Conservation (phyloP, 495 filamentous ascomycete genomes). For the Letharia columbiana region DNA sequence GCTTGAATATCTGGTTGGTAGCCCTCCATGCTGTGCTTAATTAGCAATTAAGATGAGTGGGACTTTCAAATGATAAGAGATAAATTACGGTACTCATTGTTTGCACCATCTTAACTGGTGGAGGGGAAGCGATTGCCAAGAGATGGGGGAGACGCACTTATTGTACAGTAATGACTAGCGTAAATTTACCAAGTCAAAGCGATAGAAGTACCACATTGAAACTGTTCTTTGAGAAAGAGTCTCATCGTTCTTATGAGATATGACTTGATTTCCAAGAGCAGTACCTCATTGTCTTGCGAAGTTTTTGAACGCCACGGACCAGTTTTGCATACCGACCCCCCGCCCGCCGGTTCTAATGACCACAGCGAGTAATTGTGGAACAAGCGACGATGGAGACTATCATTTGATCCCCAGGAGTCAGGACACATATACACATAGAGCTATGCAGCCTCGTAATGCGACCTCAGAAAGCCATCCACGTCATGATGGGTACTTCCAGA, state of each 20-base stretch:
- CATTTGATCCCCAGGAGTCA: background rate
- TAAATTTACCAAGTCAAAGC: background rate
- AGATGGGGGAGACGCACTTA: background rate
- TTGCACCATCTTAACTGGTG: background rate
- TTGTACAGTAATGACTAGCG: background rate
- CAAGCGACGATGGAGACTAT: background rate
- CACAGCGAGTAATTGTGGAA: background rate
- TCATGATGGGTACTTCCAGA: constrained; percentile 8
- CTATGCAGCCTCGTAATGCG: constrained; percentile 1
- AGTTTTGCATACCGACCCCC: background rate
- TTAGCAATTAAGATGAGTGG: background rate
- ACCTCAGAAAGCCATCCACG: background rate
- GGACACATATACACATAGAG: background rate
- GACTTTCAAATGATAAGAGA: background rate
- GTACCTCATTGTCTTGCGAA: background rate
- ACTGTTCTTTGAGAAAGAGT: background rate
- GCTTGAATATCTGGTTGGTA: constrained; percentile 1
- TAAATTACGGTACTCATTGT: too few species aligned
- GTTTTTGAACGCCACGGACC: background rate
- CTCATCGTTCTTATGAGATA: background rate
- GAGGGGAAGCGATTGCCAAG: constrained; percentile 3
- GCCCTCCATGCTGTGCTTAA: constrained; percentile 2
- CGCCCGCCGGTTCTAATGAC: background rate
- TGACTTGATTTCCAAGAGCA: background rate
- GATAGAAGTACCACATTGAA: background rate